Conservation (phyloP, 2,329 filamentous ascomycete species). For the Sporothrix dimorphospora region DNA sequence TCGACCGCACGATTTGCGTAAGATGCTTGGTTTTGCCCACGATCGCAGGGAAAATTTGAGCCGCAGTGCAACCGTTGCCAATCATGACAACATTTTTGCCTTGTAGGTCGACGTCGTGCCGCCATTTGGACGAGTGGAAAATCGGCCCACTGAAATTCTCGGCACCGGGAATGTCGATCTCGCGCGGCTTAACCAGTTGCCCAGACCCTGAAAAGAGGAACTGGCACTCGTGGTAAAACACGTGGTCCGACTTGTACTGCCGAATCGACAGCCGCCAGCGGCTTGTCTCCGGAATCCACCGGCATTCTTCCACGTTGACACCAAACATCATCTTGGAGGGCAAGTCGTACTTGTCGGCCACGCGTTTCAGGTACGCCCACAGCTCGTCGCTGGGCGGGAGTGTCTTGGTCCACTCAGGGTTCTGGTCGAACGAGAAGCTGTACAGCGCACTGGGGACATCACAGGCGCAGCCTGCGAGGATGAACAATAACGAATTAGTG, state of each 20-base stretch:
- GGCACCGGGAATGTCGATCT: background rate
- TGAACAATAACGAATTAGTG: no score
- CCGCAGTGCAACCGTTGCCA: constrained; percentile 7
- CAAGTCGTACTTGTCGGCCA: constrained; percentile 12
- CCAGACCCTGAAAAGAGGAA: background rate
- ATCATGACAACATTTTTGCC: background rate
- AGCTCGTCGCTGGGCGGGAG: constrained; percentile 14
- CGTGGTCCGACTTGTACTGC: background rate
- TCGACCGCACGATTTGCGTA: constrained; percentile 10
- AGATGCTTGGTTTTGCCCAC: constrained; percentile 8
- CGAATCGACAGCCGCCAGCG: constrained; percentile 5
- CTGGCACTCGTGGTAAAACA: constrained; percentile 19
- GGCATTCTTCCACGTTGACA: constrained; percentile 3
- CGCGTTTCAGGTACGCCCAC: background rate
- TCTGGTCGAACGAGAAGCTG: constrained; percentile 8
- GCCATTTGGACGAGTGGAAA: background rate
- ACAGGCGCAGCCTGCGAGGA: constrained; percentile 4
- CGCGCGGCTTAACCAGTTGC: background rate
- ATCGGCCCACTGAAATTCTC: background rate
- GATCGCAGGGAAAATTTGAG: background rate
- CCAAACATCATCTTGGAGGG: constrained; percentile 1
- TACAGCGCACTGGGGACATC: constrained; percentile 7
- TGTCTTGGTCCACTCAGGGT: background rate
- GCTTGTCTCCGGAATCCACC: background rate
- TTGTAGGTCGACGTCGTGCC: background rate